Percentiles rank a stretch among this genome's conserved stretches.
phyloP scores from a whole-genome alignment of 352 stramenopile genomes.

The Pythium vanterpoolii region DNA sequence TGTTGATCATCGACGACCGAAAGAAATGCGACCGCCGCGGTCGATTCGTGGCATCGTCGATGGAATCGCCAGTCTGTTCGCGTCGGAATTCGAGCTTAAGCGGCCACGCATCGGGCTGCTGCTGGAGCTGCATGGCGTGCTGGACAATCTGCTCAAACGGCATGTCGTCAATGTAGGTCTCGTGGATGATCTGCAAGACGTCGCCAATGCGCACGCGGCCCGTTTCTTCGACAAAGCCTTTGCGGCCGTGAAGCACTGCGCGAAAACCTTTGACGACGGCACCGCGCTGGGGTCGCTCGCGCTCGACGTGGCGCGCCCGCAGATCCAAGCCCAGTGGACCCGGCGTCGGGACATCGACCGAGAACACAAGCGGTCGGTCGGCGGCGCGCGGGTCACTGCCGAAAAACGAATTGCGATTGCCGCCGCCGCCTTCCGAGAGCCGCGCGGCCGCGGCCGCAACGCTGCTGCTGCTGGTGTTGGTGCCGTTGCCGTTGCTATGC shows the following conservation, averaged over 20 bases:
- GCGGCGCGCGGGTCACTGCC: constrained; percentile 50
- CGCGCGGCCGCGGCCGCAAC: constrained; percentile 10
- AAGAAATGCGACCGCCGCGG: constrained; percentile 75
- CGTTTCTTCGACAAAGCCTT: constrained; percentile 72
- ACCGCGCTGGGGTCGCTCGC: constrained; percentile 67
- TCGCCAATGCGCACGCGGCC: constrained; percentile 73
- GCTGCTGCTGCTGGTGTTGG: neutral
- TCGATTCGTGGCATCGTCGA: constrained; percentile 29
- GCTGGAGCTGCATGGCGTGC: constrained; percentile 69
- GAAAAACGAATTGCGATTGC: constrained; percentile 37
- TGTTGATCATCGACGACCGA: constrained; percentile 60
- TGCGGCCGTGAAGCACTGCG: constrained; percentile 39
- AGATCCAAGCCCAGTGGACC: constrained; percentile 73
- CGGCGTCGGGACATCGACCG: constrained; percentile 63
- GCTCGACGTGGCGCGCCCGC: constrained; percentile 66
- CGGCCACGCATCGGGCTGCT: constrained; percentile 62
- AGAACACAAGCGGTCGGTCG: constrained; percentile 65
- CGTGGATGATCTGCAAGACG: constrained; percentile 78
- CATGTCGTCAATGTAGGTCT: constrained; percentile 75
- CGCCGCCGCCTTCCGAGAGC: constrained; percentile 28
- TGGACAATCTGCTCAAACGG: constrained; percentile 83
- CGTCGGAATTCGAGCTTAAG: constrained; percentile 75
- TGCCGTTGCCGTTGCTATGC: neutral
- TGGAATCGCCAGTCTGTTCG: constrained; percentile 28
- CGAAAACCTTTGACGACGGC: constrained; percentile 81